These are phyloP conservation scores for Leccinum truebloodii DNA, from an alignment of 768 basidiomycete genomes.

Conservation along the genomic window DNA sequence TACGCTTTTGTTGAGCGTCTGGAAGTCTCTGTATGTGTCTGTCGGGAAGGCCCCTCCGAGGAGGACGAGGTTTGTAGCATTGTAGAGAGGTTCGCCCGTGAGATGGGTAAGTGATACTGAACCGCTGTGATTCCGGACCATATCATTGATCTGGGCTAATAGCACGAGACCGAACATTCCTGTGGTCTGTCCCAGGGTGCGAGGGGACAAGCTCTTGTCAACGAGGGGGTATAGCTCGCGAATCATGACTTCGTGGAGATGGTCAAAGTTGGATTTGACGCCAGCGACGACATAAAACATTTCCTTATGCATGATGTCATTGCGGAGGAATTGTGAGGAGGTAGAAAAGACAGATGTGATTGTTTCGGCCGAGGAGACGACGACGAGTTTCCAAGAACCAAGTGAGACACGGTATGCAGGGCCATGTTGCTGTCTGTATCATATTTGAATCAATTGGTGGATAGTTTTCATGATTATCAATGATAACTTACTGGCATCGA, in stretches of 20 bases:
- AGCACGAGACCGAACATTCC: constrained; percentile 13
- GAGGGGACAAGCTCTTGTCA: constrained; percentile 19
- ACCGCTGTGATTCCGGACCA: neutral
- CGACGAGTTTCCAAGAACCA: constrained; percentile 16
- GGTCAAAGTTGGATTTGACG: constrained; percentile 4
- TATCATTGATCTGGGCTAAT: constrained; percentile 13
- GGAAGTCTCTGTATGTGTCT: constrained; percentile 25
- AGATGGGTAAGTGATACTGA: constrained; percentile 19
- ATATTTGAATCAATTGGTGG: constrained; percentile 1
- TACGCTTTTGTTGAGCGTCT: constrained; percentile 16
- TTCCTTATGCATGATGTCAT: constrained; percentile 12
- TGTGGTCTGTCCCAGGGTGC: constrained; percentile 13
- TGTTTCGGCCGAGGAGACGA: constrained; percentile 17
- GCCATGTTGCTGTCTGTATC: constrained; percentile 16
- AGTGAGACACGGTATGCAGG: constrained; percentile 19
- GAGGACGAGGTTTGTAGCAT: constrained; percentile 18
- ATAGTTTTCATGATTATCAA: neutral
- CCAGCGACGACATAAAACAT: constrained; percentile 19
- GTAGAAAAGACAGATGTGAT: constrained; percentile 15
- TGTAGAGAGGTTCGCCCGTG: constrained; percentile 20
- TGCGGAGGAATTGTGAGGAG: constrained; percentile 8
- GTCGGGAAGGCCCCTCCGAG: constrained; percentile 21
- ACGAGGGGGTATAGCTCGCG: constrained; percentile 23
- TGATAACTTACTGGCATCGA: constrained; percentile 25
- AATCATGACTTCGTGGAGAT: constrained; percentile 21